Percentiles rank a stretch among this genome's conserved stretches.
Evolutionary conservation across 306 rosid species (phyloP).

Genomic region (Rosa persica): DNA sequence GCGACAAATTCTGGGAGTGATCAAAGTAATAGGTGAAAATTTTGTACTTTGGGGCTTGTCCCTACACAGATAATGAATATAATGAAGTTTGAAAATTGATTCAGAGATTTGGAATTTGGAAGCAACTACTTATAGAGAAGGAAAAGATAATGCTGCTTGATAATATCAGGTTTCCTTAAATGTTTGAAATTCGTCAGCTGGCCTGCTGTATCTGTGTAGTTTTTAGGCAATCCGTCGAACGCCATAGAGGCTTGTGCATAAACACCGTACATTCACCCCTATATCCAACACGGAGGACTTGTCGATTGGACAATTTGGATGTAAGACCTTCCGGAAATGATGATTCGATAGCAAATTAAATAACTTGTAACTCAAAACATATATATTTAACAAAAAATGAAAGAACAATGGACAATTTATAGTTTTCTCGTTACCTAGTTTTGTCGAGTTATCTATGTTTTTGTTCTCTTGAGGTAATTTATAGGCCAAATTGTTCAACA

Average conservation of each 20-base stretch:
- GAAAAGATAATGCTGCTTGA: neutral
- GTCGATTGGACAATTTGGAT: neutral
- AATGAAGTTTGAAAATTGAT: neutral
- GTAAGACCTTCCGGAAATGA: no score
- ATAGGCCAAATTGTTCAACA: no score
- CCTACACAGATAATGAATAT: neutral
- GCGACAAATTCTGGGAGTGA: conserved; percentile 21
- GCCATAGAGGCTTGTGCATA: neutral
- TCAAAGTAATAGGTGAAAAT: conserved; percentile 12
- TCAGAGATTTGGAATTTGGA: neutral
- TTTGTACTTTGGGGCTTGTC: conserved; percentile 35
- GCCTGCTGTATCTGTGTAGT: neutral
- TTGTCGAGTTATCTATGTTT: neutral
- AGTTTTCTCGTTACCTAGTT: no score
- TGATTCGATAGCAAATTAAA: no score
- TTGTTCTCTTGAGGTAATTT: neutral
- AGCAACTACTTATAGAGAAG: neutral
- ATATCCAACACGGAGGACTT: no score
- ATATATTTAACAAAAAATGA: neutral
- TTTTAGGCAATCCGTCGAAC: neutral
- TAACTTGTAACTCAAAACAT: no score
- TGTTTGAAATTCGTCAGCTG: neutral
- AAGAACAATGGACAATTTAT: neutral
- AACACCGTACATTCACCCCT: no score
- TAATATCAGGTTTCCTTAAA: neutral